Base-by-base conservation (phyloP, 768 basidiomycete genomes). In the Trametes punicea region DNA sequence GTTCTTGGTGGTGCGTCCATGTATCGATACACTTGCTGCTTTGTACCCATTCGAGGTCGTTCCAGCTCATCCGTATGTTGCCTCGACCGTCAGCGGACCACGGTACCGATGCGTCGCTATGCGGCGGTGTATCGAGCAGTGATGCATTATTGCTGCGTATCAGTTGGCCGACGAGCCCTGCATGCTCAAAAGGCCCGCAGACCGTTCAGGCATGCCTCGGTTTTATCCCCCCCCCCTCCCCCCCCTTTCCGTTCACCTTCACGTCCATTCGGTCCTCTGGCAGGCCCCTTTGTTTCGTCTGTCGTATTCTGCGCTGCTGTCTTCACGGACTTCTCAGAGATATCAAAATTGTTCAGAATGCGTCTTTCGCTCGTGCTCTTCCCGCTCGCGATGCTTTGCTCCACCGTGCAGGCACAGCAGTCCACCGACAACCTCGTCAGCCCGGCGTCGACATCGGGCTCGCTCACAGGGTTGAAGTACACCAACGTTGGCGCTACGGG, bases 381-480 rank as follows among this genome's bases (percentile, higher is more conserved):
- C 47, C 16, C 52, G 26, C 47, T 54, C 47, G 47, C 52, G 2
- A 16, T 48, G 20, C 41, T 51, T n/a, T 42, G 52, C 45, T 41
- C 15, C 42, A 29, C 47, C 27, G 52, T 52, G 30, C 45, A 40
- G 7, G 55, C 55, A 18, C 40, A 46, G 21, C 26, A 57, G 39
- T 39, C 44, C 11, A 54, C 55, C 16, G 38, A 59, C 42, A 56
- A 61, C 46, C 53, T 66, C 53, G 31, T 57, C 45, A 34, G 55
- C 18, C 41, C 61, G 8, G 41, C 54, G 2, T 46, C 52, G 18
- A 51, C 62, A 18, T 56, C 63, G 10, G 64, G 65, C 40, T 34
- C 64, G 27, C 64, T 67, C 46, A 65, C 57, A 15, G 64, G 62
- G 11, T 54, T 64, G 34, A 62, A 59, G 51, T 65, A 65, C 62